Base-by-base conservation (phyloP, 2,329 filamentous ascomycete species). In the Pseudocercospora fijiensis region DNA sequence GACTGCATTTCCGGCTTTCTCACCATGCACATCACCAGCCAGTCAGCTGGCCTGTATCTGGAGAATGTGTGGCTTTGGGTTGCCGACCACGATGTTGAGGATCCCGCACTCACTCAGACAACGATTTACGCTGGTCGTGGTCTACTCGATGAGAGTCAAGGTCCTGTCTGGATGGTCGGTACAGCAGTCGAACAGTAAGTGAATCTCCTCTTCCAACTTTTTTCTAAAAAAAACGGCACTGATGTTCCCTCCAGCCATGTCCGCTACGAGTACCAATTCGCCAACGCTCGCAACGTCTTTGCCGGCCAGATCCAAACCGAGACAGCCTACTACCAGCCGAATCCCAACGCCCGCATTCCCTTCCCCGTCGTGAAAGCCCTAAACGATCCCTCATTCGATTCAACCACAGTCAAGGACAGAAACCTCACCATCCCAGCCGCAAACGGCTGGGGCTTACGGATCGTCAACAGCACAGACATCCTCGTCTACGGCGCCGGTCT, bases 11-110 rank as follows among this genome's bases (percentile, higher is more conserved):
- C 72, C 10, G 72, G 67, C 1, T 76, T 67, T 67, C 61, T 76
- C 58, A 67, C 67, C n/a, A 64, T 74, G 60, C 73, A 75, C 63
- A 68, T 87, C 53, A 86, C 85, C 10, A 76, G 80, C 58, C 76
- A 78, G n/a, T 83, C 80, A 0, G 86, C 87, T 1, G 73, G 72
- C 3, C 83, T 88, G 28, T 96, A 96, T 78, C 80, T 96, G 49
- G 93, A 97, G 80, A 96, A 96, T 79, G 87, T 84, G 58, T 97
- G 94, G 93, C 87, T 91, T 75, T 97, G 93, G 93, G 88, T 91
- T 26, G 88, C 93, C 0, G 93, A 97, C 76, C 94, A 97, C 79
- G 91, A 96, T 75, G 87, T 97, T 26, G 93, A 97, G 75, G 84
- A 87, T 20, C 69, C 78, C 1, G 86, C 88, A 72, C 85, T 90